Evolutionary conservation across 2,329 filamentous ascomycete genomes (phyloP).

Genomic region (Triangularia setosa): DNA sequence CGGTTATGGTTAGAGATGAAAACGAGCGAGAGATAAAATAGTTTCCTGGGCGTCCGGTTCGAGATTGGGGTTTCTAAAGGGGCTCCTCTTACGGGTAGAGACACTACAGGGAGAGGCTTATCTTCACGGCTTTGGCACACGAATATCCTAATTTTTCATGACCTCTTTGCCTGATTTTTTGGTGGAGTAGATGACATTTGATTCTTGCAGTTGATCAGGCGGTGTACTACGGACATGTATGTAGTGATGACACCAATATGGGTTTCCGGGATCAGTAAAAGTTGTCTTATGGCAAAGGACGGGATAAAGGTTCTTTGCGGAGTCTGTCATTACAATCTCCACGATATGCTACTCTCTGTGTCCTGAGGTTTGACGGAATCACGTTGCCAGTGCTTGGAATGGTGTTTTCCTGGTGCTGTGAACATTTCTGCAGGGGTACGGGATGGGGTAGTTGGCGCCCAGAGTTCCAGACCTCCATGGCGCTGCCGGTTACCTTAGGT

Average conservation of each 20-base stretch:
- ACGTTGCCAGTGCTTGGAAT: not conserved
- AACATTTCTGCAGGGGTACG: not conserved
- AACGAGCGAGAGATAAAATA: slow-evolving; percentile 13
- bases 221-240: slow-evolving; percentile 22
- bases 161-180: slow-evolving; percentile 7
- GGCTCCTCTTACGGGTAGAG: not conserved
- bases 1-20: slow-evolving; percentile 23
- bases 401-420: not conserved
- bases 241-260: slow-evolving; percentile 18
- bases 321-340: too few relatives aligned
- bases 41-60: slow-evolving; percentile 1
- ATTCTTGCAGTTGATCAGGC: slow-evolving; percentile 29
- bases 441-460: not conserved
- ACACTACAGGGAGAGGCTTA: not conserved
- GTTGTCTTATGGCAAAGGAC: slow-evolving; percentile 18
- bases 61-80: not conserved
- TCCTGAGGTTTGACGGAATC: not conserved
- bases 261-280: slow-evolving; percentile 20
- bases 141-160: slow-evolving; percentile 9
- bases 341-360: too few relatives aligned
- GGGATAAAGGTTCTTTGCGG: slow-evolving; percentile 5
- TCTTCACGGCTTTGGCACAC: slow-evolving; percentile 3
- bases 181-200: slow-evolving; percentile 9
- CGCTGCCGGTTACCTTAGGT: not conserved
- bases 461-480: not conserved